A percentile compares a stretch with the other conserved stretches of the same genome.
Conservation (phyloP, 2,329 filamentous ascomycete genomes). For the Amauroascus verrucosus region DNA sequence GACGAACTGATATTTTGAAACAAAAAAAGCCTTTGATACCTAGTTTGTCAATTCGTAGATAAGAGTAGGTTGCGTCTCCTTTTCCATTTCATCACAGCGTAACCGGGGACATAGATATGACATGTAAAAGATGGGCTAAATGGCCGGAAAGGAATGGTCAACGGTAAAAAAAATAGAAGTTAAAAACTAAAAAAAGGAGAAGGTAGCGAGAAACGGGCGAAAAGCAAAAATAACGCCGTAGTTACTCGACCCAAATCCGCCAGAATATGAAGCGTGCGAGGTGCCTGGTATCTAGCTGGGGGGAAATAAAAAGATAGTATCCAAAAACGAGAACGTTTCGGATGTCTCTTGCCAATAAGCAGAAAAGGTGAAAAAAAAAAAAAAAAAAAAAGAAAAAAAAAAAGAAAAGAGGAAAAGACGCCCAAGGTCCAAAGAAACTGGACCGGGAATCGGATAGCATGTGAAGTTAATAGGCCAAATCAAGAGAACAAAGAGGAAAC, state of each 20-base stretch:
- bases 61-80: background rate
- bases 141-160: background rate
- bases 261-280: background rate
- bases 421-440: background rate
- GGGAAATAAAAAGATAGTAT: background rate
- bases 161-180: background rate
- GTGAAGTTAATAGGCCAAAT: background rate
- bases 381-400: background rate
- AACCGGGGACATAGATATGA: background rate
- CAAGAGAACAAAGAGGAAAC: background rate
- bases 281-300: background rate
- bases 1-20: background rate
- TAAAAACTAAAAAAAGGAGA: background rate
- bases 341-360: too few relatives aligned
- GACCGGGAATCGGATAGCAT: background rate
- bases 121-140: background rate
- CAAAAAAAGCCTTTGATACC: background rate
- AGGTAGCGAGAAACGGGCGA: background rate
- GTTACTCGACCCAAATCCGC: background rate
- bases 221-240: background rate
- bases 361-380: background rate
- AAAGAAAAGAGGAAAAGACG: background rate
- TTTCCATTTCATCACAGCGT: slow-evolving; percentile 4
- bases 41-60: background rate
- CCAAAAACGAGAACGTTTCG: background rate